A percentile compares a stretch with the other conserved stretches of the same genome.
Evolutionary conservation across 2,329 filamentous ascomycete genomes (phyloP).

Genomic region (Hymenoscyphus repandus): DNA sequence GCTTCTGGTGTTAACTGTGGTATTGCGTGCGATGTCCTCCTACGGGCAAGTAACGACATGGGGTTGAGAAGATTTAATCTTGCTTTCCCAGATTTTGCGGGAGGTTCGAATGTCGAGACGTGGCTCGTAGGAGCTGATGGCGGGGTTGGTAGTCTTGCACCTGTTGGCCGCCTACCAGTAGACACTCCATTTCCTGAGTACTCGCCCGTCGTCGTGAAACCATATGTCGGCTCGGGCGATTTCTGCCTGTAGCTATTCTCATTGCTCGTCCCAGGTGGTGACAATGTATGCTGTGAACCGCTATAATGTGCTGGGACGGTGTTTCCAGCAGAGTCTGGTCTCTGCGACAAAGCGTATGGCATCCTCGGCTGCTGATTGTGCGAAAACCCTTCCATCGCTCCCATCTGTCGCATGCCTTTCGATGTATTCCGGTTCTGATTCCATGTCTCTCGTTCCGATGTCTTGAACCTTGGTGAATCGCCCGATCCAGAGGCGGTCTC

Average conservation of each 20-base stretch:
- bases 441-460: conserved; percentile 14
- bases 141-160: conserved; percentile 24
- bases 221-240: conserved; percentile 13
- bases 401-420: conserved; percentile 7
- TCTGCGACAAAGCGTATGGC: conserved; percentile 16
- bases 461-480: conserved; percentile 7
- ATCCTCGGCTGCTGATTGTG: conserved; percentile 21
- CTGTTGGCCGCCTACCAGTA: conserved; percentile 21
- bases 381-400: conserved; percentile 15
- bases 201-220: conserved; percentile 17
- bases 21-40: conserved; percentile 30
- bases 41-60: conserved; percentile 33
- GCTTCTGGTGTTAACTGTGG: conserved; percentile 25
- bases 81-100: conserved; percentile 25
- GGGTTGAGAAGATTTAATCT: conserved; percentile 35
- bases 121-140: conserved; percentile 15
- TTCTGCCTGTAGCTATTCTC: conserved; percentile 13
- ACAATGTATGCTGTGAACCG: conserved; percentile 14
- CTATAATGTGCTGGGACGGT: conserved; percentile 11
- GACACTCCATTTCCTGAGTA: conserved; percentile 16
- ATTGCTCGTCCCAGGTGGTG: conserved; percentile 12
- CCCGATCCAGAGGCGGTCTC: conserved; percentile 1
- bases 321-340: conserved; percentile 25
- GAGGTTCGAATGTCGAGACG: conserved; percentile 21
- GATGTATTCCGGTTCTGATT: conserved; percentile 12